Base-by-base conservation (phyloP, 306 rosid genomes). In the Arachis hypogaea region DNA sequence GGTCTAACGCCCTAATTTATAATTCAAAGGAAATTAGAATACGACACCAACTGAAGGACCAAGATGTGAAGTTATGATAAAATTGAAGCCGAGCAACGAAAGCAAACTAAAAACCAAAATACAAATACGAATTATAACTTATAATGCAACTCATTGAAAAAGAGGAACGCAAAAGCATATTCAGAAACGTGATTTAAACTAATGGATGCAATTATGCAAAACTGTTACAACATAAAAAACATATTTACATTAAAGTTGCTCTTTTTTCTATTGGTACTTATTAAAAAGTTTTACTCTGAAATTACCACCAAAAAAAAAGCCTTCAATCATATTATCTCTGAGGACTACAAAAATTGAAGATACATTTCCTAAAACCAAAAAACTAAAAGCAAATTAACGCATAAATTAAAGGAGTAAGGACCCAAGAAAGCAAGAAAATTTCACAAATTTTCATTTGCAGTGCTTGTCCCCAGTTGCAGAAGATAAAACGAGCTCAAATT, bases 1-100 rank as follows among this genome's bases (percentile, higher is more conserved):
- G 40, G 38, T 2, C 38, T 33, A 33, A 33, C 38, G 38, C 38
- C 38, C 4, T 33, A 33, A 33, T 33, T 49, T 38, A 58, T 36
- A 29, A 47, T 40, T 55, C 63, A n/a, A 52, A 51, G 11, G 40
- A 79, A 65, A 60, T 64, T 30, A 28, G 28, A 79, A 61, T 33
- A 8, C 42, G 50, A 16, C 61, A 69, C 18, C 38, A 55, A 68
- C 8, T 22, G 56, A 59, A 36, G 45, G 29, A 4, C 3, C 66
- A 59, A 47, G 68, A 30, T 8, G 59, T 6, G 11, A 62, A 60
- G 66, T 54, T 11, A 59, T n/a, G 42, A 67, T 10, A 60, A 74
- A 73, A 44, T 38, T 36, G 78, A 74, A 74, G 42, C 33, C 12
- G 43, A 57, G 45, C 49, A 56, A 69, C 6, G 50, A 63, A 71